Evolutionary conservation across 2,329 filamentous ascomycete species (phyloP).

Genomic region (Colletotrichum chrysophilum): DNA sequence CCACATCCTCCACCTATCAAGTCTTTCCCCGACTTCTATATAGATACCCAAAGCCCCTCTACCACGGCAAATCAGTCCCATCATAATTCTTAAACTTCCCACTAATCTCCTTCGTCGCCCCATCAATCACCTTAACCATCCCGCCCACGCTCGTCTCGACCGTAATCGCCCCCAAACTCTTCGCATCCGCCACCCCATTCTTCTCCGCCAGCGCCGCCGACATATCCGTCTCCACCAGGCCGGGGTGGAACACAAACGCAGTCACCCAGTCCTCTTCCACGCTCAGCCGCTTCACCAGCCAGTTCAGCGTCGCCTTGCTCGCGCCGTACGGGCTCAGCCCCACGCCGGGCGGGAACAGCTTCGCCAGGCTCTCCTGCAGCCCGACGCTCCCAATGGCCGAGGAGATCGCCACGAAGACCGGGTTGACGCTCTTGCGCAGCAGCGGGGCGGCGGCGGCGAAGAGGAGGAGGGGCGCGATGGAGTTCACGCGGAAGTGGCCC

Average conservation of each 20-base stretch:
- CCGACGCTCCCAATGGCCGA: conserved; percentile 27
- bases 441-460: conserved; percentile 30
- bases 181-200: neutral
- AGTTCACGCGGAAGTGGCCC: conserved; percentile 45
- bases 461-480: conserved; percentile 8
- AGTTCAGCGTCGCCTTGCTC: conserved; percentile 25
- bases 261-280: conserved; percentile 30
- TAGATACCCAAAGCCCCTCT: neutral
- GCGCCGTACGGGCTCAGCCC: conserved; percentile 21
- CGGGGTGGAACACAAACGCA: conserved; percentile 22
- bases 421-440: conserved; percentile 23
- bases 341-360: neutral
- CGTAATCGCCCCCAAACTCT: conserved; percentile 11
- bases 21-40: no score
- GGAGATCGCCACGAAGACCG: conserved; percentile 31
- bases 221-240: conserved; percentile 19
- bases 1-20: neutral
- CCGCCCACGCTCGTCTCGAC: conserved; percentile 22
- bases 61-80: conserved; percentile 17
- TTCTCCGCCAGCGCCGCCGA: neutral
- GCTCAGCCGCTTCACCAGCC: conserved; percentile 22
- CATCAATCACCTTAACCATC: neutral
- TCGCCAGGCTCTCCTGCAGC: neutral
- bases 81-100: conserved; percentile 20
- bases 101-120: neutral